Conservation (phyloP, 495 filamentous ascomycete species). For the Trichoderma erinaceum region DNA sequence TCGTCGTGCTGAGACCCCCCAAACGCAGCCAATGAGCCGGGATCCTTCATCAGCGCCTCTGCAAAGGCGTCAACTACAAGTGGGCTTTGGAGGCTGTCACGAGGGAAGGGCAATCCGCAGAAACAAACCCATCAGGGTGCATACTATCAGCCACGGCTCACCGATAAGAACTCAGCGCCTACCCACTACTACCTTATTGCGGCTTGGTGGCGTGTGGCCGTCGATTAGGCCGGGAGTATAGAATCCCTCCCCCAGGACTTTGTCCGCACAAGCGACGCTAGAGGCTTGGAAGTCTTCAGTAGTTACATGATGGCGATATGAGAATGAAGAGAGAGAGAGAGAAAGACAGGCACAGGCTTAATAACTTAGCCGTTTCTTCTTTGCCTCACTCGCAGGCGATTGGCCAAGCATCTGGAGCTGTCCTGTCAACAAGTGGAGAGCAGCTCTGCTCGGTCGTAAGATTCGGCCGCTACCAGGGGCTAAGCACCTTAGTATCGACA, state of each 20-base stretch:
- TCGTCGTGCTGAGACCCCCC: slow-evolving; percentile 6
- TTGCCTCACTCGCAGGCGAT: not conserved
- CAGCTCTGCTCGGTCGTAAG: not conserved
- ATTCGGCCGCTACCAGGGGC: slow-evolving; percentile 9
- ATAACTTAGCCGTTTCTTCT: not conserved
- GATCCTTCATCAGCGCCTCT: not conserved
- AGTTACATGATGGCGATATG: not conserved
- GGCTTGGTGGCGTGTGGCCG: not conserved
- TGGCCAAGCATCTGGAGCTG: not conserved
- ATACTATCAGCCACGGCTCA: not conserved
- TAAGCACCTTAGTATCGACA: not conserved
- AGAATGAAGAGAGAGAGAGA: not conserved
- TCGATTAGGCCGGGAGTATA: not conserved
- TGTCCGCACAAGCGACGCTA: not conserved
- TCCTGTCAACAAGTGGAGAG: not conserved
- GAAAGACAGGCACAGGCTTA: not conserved
- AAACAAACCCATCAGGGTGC: slow-evolving; percentile 4
- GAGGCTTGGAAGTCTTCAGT: not conserved
- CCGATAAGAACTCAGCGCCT: not conserved
- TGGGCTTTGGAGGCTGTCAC: not conserved
- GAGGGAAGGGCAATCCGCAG: not conserved
- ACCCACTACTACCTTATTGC: not conserved
- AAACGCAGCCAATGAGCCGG: not conserved
- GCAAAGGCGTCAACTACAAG: not conserved
- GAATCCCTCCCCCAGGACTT: not conserved